These are phyloP conservation scores for Rhododendron ferrugineum DNA, from an alignment of 148 eudicot genomes.

Conservation along the genomic window DNA sequence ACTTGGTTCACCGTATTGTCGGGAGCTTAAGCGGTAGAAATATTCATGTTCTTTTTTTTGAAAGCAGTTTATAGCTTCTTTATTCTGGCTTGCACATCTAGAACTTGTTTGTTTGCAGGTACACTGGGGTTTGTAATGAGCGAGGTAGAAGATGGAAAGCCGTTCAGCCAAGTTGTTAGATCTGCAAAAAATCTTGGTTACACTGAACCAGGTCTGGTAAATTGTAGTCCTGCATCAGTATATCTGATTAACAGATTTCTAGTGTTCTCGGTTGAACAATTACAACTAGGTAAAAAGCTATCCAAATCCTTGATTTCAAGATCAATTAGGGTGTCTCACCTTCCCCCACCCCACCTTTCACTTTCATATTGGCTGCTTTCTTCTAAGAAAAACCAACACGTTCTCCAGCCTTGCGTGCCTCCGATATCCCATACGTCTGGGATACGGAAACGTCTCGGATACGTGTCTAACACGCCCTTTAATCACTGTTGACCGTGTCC, in stretches of 20 bases:
- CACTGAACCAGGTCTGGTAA: constrained; percentile 85
- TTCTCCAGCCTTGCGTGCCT: background rate
- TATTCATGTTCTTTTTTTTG: background rate
- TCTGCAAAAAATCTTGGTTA: constrained; percentile 85
- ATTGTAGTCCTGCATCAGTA: background rate
- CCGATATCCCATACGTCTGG: background rate
- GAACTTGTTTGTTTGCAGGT: constrained; percentile 32
- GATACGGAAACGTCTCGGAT: background rate
- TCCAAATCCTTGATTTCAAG: background rate
- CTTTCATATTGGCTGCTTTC: background rate
- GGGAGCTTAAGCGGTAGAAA: constrained; percentile 90
- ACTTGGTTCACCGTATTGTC: constrained; percentile 55
- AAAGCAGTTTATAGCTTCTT: background rate
- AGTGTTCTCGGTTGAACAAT: background rate
- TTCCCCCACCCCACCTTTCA: background rate
- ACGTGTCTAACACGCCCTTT: background rate
- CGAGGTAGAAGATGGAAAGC: constrained; percentile 85
- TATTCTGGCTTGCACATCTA: background rate
- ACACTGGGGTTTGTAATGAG: constrained; percentile 97
- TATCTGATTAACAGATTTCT: background rate
- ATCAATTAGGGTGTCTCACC: background rate
- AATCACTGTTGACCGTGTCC: background rate
- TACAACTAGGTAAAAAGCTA: background rate
- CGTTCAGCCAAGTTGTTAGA: constrained; percentile 83
- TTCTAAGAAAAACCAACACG: background rate